A percentile compares a stretch with the other conserved stretches of the same genome.
Conservation (phyloP, 345 rosid genomes). For the Populus davidiana region DNA sequence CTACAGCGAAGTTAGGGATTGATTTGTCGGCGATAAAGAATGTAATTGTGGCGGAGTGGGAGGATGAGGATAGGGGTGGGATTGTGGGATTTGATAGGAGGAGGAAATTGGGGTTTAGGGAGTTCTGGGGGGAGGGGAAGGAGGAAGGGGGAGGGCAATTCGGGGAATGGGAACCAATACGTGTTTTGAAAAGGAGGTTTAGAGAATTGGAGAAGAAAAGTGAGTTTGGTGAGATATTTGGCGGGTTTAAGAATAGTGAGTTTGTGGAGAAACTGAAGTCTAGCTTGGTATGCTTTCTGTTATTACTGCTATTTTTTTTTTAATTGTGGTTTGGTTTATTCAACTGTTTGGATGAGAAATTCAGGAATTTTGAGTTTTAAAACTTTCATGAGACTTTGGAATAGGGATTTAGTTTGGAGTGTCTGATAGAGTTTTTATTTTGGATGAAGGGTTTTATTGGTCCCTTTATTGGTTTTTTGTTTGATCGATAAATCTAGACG, state of each 20-base stretch:
- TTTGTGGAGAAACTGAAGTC: conserved; percentile 83
- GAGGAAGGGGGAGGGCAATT: conserved; percentile 41
- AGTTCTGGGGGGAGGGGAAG: conserved; percentile 46
- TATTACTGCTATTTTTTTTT: not conserved
- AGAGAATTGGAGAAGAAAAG: conserved; percentile 82
- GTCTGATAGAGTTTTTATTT: too few relatives aligned
- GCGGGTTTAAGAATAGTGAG: conserved; percentile 67
- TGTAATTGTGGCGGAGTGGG: conserved; percentile 66
- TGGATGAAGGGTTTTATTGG: not conserved
- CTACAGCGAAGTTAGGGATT: conserved; percentile 64
- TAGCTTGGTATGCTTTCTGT: conserved; percentile 56
- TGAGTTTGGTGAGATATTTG: conserved; percentile 51
- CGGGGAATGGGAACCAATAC: conserved; percentile 79
- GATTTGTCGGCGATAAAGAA: conserved; percentile 80
- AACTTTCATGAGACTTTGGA: not conserved
- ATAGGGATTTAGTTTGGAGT: not conserved
- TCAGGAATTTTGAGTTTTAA: not conserved
- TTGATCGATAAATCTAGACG: not conserved
- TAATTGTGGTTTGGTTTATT: not conserved
- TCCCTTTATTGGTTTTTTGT: not conserved
- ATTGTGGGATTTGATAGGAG: conserved; percentile 47
- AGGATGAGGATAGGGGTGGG: conserved; percentile 24
- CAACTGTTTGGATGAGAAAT: not conserved
- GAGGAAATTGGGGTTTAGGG: conserved; percentile 38
- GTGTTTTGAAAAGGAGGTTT: conserved; percentile 61